Percentiles rank a stretch among this genome's conserved stretches.
phyloP scores from a whole-genome alignment of 352 stramenopile species.

The Plasmopara viticola region DNA sequence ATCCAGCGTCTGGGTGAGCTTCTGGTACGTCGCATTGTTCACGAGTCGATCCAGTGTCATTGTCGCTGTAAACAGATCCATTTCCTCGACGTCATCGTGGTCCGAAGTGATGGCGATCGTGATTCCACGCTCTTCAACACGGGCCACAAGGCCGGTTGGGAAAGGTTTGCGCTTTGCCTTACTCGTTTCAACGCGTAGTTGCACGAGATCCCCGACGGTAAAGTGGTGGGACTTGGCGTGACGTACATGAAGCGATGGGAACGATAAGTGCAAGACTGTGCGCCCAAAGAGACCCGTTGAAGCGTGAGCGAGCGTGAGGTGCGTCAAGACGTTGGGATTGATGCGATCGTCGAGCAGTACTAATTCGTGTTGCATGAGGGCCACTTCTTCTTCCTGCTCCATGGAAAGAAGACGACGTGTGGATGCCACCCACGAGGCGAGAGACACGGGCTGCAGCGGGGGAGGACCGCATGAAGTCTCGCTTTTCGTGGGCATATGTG shows the following conservation, averaged over 20 bases:
- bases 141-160: slow-evolving; percentile 58
- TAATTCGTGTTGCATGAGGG: slow-evolving; percentile 45
- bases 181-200: slow-evolving; percentile 44
- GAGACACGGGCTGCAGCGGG: slow-evolving; percentile 16
- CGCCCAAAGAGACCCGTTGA: slow-evolving; percentile 70
- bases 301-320: slow-evolving; percentile 32
- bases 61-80: slow-evolving; percentile 24
- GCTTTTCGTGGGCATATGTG: slow-evolving; percentile 21
- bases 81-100: slow-evolving; percentile 55
- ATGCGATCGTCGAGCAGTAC: slow-evolving; percentile 37
- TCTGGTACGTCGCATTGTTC: slow-evolving; percentile 83
- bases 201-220: slow-evolving; percentile 78
- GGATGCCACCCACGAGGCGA: slow-evolving; percentile 52
- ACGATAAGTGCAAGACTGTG: slow-evolving; percentile 45
- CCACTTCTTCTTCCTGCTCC: slow-evolving; percentile 66
- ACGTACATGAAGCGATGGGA: slow-evolving; percentile 35
- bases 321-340: slow-evolving; percentile 66
- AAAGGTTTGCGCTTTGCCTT: slow-evolving; percentile 20
- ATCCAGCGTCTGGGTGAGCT: slow-evolving; percentile 59
- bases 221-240: slow-evolving; percentile 72
- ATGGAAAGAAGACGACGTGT: slow-evolving; percentile 41
- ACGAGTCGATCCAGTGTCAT: slow-evolving; percentile 75
- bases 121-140: slow-evolving; percentile 53
- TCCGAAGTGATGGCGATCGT: slow-evolving; percentile 43
- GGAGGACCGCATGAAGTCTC: background rate